phyloP scores from a whole-genome alignment of 495 filamentous ascomycete genomes.

The Umbilicaria muhlenbergii region DNA sequence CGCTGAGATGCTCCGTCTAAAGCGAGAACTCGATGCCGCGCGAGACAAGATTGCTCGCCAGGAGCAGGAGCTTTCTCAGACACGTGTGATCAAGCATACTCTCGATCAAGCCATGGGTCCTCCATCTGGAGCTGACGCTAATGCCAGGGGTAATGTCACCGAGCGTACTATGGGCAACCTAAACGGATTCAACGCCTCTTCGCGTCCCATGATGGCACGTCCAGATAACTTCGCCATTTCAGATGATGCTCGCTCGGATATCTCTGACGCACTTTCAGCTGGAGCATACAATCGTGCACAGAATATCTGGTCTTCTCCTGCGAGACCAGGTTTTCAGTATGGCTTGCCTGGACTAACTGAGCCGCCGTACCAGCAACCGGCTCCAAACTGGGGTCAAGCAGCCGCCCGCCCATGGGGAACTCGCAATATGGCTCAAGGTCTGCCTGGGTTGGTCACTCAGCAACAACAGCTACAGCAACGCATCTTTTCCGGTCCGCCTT shows the following conservation, averaged over 20 bases:
- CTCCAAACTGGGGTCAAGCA: conserved; percentile 14
- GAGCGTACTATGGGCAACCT: conserved; percentile 40
- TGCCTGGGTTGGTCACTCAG: conserved; percentile 7
- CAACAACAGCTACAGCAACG: conserved; percentile 18
- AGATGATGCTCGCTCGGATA: conserved; percentile 53
- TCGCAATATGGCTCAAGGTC: conserved; percentile 1
- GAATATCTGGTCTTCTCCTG: conserved; percentile 42
- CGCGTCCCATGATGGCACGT: conserved; percentile 33
- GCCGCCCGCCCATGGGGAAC: conserved; percentile 7
- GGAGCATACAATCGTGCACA: conserved; percentile 43
- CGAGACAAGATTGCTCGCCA: conserved; percentile 67
- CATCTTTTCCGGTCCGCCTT: conserved; percentile 25
- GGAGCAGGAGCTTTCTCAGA: conserved; percentile 70
- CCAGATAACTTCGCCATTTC: conserved; percentile 46
- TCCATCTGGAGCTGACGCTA: conserved; percentile 38
- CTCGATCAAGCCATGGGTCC: conserved; percentile 56
- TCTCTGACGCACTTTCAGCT: conserved; percentile 42
- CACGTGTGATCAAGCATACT: conserved; percentile 58
- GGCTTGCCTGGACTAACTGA: conserved; percentile 3
- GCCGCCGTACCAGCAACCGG: conserved; percentile 14
- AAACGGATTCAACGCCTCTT: conserved; percentile 34
- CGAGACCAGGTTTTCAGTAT: conserved; percentile 15
- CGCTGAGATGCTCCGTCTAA: conserved; percentile 40
- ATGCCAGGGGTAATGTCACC: conserved; percentile 26
- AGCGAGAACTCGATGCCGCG: conserved; percentile 60